These are phyloP conservation scores for Cladosporium halotolerans DNA, from an alignment of 2,329 filamentous ascomycete species.

Conservation along the genomic window DNA sequence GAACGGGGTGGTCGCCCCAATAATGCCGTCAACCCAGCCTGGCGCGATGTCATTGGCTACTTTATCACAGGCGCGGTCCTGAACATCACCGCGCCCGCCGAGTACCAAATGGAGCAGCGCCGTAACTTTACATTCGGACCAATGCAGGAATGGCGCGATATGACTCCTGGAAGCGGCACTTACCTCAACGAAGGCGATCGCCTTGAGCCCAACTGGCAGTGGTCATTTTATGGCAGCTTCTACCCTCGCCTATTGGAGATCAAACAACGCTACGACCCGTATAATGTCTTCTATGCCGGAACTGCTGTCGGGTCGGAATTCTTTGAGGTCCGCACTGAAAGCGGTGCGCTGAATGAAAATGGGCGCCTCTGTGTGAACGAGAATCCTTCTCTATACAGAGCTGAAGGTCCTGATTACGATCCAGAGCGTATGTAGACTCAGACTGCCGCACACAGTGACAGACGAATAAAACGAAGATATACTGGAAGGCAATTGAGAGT, in stretches of 20 bases:
- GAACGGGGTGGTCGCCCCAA: conserved; percentile 1
- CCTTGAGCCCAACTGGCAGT: conserved; percentile 26
- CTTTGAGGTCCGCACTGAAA: conserved; percentile 4
- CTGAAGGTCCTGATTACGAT: not conserved
- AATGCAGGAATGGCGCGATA: conserved; percentile 23
- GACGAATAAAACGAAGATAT: no score
- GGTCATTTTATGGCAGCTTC: conserved; percentile 26
- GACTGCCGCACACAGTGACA: no score
- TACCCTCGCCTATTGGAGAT: conserved; percentile 25
- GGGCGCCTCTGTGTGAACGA: not conserved
- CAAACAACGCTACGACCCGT: conserved; percentile 28
- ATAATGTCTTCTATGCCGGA: conserved; percentile 20
- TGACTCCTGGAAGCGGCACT: conserved; percentile 37
- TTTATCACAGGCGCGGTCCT: conserved; percentile 8
- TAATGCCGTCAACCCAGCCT: conserved; percentile 13
- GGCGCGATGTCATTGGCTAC: conserved; percentile 9
- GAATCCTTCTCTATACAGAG: not conserved
- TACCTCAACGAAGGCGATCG: conserved; percentile 43
- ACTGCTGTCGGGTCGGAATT: conserved; percentile 12
- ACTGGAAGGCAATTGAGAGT: no score
- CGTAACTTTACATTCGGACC: conserved; percentile 5
- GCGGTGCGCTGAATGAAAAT: conserved; percentile 2
- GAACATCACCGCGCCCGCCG: not conserved
- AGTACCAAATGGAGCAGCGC: not conserved
- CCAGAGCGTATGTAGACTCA: not conserved